phyloP scores from a whole-genome alignment of 495 filamentous ascomycete genomes.

The Ascobolus immersus region DNA sequence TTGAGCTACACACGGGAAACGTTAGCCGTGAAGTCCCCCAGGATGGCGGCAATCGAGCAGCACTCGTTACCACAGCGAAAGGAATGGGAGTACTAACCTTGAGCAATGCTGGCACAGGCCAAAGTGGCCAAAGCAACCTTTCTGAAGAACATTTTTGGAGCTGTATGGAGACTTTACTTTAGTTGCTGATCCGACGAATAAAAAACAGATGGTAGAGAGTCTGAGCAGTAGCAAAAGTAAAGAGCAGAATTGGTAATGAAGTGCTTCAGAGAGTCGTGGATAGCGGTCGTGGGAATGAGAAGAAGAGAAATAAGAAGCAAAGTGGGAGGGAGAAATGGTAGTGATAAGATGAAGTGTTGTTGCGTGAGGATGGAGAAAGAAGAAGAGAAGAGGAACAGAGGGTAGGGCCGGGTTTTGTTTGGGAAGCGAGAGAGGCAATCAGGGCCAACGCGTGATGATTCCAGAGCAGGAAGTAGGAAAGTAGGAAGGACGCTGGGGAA shows the following conservation, averaged over 20 bases:
- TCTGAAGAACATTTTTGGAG: constrained; percentile 44
- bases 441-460: too few relatives aligned
- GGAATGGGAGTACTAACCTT: constrained; percentile 29
- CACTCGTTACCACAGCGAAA: background rate
- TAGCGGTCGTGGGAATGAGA: constrained; percentile 2
- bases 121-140: constrained; percentile 49
- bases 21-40: background rate
- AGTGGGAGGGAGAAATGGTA: background rate
- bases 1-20: background rate
- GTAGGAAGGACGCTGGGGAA: too few relatives aligned
- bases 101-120: constrained; percentile 35
- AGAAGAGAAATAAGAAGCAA: background rate
- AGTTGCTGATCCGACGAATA: constrained; percentile 6
- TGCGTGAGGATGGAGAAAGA: too few relatives aligned
- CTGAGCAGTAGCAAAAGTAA: constrained; percentile 5
- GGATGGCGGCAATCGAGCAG: background rate
- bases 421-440: too few relatives aligned
- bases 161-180: constrained; percentile 15
- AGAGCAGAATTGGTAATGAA: constrained; percentile 1
- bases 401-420: too few relatives aligned
- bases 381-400: too few relatives aligned
- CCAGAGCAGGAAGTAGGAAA: too few relatives aligned
- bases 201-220: constrained; percentile 3
- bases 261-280: constrained; percentile 1
- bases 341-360: background rate